These are phyloP conservation scores for Hyaloscypha hepaticicola DNA, from an alignment of 495 filamentous ascomycete genomes.

Conservation along the genomic window DNA sequence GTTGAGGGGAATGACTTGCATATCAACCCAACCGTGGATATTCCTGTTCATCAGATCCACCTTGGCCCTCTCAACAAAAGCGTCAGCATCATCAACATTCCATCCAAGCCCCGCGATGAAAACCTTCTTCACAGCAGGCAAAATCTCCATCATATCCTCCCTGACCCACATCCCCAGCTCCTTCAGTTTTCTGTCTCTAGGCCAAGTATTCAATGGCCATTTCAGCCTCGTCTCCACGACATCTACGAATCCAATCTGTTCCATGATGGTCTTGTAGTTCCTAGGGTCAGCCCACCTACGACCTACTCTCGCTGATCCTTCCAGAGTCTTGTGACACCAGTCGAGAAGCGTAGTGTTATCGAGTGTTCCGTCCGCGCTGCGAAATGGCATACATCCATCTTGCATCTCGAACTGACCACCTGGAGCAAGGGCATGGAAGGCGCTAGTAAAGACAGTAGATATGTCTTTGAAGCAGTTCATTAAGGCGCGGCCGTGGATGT, in stretches of 20 bases:
- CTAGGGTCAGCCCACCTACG: constrained; percentile 7
- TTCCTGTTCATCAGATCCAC: constrained; percentile 11
- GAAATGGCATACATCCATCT: constrained; percentile 1
- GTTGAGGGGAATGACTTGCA: constrained; percentile 1
- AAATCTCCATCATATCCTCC: constrained; percentile 38
- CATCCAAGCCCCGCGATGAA: constrained; percentile 9
- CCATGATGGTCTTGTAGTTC: constrained; percentile 37
- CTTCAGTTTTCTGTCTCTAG: constrained; percentile 45
- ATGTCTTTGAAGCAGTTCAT: constrained; percentile 7
- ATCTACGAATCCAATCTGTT: constrained; percentile 57
- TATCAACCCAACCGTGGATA: constrained; percentile 13
- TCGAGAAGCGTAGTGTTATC: constrained; percentile 6
- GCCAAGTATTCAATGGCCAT: constrained; percentile 51
- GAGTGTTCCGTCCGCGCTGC: constrained; percentile 6
- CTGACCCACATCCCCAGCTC: constrained; percentile 45
- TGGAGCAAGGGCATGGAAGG: neutral
- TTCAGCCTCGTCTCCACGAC: constrained; percentile 49
- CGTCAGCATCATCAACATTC: constrained; percentile 5
- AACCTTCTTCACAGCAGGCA: constrained; percentile 12
- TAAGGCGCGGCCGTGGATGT: constrained; percentile 3
- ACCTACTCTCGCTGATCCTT: constrained; percentile 24
- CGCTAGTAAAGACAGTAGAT: neutral
- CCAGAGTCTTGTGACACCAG: constrained; percentile 18
- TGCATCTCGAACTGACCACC: constrained; percentile 1
- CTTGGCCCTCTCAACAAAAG: constrained; percentile 11